phyloP scores from a whole-genome alignment of 2,329 filamentous ascomycete species.

The Clonostachys rosea region DNA sequence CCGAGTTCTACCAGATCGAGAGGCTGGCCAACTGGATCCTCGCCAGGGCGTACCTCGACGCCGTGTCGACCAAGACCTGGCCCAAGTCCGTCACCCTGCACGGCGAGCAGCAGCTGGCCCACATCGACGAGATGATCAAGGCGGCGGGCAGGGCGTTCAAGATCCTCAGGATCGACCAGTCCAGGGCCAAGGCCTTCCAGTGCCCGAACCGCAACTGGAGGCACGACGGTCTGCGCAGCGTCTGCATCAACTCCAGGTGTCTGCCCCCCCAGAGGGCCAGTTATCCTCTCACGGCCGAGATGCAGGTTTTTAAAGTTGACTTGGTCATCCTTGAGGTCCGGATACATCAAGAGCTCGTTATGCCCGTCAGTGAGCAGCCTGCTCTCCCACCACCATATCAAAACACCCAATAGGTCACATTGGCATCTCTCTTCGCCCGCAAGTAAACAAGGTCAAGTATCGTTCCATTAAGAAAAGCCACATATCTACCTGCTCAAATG shows the following conservation, averaged over 20 bases:
- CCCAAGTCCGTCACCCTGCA: neutral
- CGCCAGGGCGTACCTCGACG: slow-evolving; percentile 3
- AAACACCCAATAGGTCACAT: neutral
- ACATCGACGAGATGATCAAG: slow-evolving; percentile 1
- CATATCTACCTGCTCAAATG: too few relatives aligned
- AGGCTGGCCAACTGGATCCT: slow-evolving; percentile 15
- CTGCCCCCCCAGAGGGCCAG: neutral
- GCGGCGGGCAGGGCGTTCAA: neutral
- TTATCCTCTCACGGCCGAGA: neutral
- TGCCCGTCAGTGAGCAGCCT: slow-evolving; percentile 2
- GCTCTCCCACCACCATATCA: slow-evolving; percentile 10
- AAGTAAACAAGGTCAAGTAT: too few relatives aligned
- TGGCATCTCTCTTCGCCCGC: too few relatives aligned
- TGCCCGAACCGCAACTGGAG: slow-evolving; percentile 1
- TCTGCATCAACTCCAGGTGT: slow-evolving; percentile 1
- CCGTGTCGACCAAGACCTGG: neutral
- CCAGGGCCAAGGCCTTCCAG: neutral
- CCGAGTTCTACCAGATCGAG: slow-evolving; percentile 20
- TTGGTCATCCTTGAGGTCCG: slow-evolving; percentile 7
- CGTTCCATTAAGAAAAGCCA: neutral
- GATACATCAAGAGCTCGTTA: slow-evolving; percentile 4
- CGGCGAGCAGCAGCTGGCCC: slow-evolving; percentile 2
- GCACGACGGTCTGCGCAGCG: slow-evolving; percentile 1
- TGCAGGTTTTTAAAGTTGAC: slow-evolving; percentile 5
- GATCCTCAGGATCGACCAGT: neutral